Evolutionary conservation across 1,139 yeast species (phyloP), one percentile per base, ranked within the genome.

Genomic region (Pichia sp.): DNA sequence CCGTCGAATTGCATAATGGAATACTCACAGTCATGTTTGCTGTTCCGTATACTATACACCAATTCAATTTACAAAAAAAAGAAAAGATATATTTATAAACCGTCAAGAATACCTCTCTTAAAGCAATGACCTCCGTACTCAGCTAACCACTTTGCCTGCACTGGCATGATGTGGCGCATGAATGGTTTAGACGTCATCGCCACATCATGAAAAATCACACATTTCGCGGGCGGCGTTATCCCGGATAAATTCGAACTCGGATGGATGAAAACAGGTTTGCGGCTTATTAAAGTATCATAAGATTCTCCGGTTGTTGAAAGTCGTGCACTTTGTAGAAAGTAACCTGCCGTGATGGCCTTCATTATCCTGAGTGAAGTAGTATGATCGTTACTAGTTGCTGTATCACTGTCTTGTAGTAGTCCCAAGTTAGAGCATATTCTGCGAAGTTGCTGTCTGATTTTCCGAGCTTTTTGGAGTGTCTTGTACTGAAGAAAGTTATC

Each of bases 171-270:
- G 53, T 84, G 87, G 46, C 97, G 67, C 86, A 92, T 85, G 60
- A 78, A 92, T 66, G 90, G 97, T 60, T 82, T 85, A 40, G 86
- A 77, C 0, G 98, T 92, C 36, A 85, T 66, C 38, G 92, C 92
- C 55, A 92, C 68, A 56, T 90, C 97, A 56, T 88, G 85, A 60
- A 87, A 92, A 28, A 92, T 63, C 2, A 92, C 61, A 57, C 79
- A 69, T 54, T 76, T 80, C 5, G 92, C 79, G 0, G 88, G 86
- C 3, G 86, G 95, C 38, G 49, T 42, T 31, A 47, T 42, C 32
- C 36, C 23, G 36, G 26, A 16, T 6, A 34, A 23, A 11, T 11
- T 16, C 16, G 39, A 28, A 4, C n/a, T 8, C 5, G 39, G 33
- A 27, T 29, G 39, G 6, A 37, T 6, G 8, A n/a, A 26, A 6